These are phyloP conservation scores for Diutina mesorugosa DNA, from an alignment of 1,139 yeast species.

Conservation along the genomic window DNA sequence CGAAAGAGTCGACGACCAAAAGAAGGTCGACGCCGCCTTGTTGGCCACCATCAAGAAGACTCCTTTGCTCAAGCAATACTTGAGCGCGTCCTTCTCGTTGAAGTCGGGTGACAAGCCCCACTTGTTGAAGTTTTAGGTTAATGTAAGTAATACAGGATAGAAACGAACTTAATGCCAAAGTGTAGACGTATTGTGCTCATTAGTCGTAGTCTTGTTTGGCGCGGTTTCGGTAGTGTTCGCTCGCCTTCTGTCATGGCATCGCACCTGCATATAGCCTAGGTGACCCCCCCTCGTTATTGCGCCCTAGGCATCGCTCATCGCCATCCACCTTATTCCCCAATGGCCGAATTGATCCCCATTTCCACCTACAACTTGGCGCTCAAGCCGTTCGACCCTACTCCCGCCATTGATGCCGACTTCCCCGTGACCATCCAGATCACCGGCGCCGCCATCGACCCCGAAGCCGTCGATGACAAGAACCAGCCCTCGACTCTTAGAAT, in stretches of 20 bases:
- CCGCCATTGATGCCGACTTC: constrained; percentile 74
- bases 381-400: constrained; percentile 74
- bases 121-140: constrained; percentile 82
- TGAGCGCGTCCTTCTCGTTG: constrained; percentile 92
- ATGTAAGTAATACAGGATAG: constrained; percentile 5
- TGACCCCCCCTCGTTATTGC: constrained; percentile 6
- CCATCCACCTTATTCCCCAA: constrained; percentile 9
- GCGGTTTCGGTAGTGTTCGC: background rate
- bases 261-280: background rate
- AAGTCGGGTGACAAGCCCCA: constrained; percentile 99
- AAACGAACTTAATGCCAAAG: background rate
- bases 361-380: constrained; percentile 78
- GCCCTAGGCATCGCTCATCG: background rate
- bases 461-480: constrained; percentile 63
- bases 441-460: constrained; percentile 92
- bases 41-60: constrained; percentile 94
- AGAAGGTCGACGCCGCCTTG: constrained; percentile 89
- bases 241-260: background rate
- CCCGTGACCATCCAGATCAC: constrained; percentile 87
- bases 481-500: constrained; percentile 84
- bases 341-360: constrained; percentile 67
- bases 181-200: no score
- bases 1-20: constrained; percentile 97
- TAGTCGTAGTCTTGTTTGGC: background rate
- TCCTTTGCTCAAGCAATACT: constrained; percentile 95